Conservation (phyloP, 2,329 filamentous ascomycete genomes). For the Trichoderma breve region DNA sequence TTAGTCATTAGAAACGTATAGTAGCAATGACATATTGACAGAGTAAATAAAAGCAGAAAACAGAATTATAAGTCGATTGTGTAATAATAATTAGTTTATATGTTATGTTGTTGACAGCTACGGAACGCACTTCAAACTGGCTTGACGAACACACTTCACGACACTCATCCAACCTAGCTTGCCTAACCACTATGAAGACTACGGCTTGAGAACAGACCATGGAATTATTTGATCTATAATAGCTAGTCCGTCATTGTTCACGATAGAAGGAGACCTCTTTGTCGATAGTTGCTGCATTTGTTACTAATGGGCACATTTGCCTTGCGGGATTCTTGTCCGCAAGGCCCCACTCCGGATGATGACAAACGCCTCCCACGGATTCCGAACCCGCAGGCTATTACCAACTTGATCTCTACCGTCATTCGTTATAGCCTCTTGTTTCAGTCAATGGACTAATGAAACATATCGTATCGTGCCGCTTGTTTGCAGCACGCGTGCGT, state of each 20-base stretch:
- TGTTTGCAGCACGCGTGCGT: too few relatives aligned
- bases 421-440: not conserved
- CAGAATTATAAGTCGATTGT: too few relatives aligned
- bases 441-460: not conserved
- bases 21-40: not conserved
- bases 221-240: fast-evolving
- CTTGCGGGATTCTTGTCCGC: too few relatives aligned
- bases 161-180: not conserved
- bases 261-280: not conserved
- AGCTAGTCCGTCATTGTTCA: fast-evolving
- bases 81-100: too few relatives aligned
- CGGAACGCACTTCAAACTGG: too few relatives aligned
- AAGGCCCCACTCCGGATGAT: not conserved
- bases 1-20: not conserved
- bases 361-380: not conserved
- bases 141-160: not conserved
- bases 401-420: not conserved
- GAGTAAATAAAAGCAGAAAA: not conserved
- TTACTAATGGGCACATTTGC: not conserved
- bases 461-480: not conserved
- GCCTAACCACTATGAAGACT: fast-evolving
- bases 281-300: not conserved
- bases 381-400: not conserved
- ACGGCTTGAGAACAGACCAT: fast-evolving
- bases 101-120: too few relatives aligned